Evolutionary conservation across 495 filamentous ascomycete genomes (phyloP).

Genomic region (Entonaema liquescens): DNA sequence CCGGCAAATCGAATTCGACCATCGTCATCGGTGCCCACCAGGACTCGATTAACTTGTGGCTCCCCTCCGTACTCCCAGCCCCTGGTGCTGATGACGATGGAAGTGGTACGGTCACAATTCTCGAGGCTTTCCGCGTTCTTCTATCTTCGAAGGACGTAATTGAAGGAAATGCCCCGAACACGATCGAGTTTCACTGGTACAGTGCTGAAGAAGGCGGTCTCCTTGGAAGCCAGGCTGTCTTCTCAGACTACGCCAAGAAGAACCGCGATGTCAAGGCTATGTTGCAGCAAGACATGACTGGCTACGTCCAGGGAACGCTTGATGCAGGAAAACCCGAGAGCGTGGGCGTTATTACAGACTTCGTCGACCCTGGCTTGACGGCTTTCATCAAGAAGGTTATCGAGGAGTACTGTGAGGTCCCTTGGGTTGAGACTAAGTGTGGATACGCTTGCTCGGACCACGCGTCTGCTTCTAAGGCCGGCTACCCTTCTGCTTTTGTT

Average conservation of each 20-base stretch:
- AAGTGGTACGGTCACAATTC: conserved; percentile 67
- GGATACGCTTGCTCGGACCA: conserved; percentile 98
- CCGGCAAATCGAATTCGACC: conserved; percentile 84
- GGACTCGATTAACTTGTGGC: conserved; percentile 87
- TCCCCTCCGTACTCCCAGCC: conserved; percentile 80
- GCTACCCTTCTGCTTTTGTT: conserved; percentile 94
- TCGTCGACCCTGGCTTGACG: conserved; percentile 82
- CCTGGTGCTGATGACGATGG: conserved; percentile 70
- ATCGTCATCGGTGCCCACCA: conserved; percentile 72
- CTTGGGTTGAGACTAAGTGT: conserved; percentile 90
- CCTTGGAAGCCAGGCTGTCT: conserved; percentile 89
- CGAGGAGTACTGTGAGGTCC: conserved; percentile 87
- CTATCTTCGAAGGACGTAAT: conserved; percentile 59
- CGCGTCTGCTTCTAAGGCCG: conserved; percentile 93
- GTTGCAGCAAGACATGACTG: conserved; percentile 99
- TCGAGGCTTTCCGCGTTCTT: conserved; percentile 68
- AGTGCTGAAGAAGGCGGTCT: conserved; percentile 95
- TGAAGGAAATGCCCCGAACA: conserved; percentile 73
- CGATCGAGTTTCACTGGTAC: conserved; percentile 99
- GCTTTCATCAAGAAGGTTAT: conserved; percentile 92
- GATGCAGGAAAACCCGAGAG: conserved; percentile 84
- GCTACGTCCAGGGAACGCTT: conserved; percentile 83
- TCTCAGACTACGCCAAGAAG: conserved; percentile 79
- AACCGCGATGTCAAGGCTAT: conserved; percentile 88
- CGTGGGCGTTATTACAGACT: conserved; percentile 94